These are phyloP conservation scores for Globisporangium paroecandrum DNA, from an alignment of 352 stramenopile species.

Conservation along the genomic window DNA sequence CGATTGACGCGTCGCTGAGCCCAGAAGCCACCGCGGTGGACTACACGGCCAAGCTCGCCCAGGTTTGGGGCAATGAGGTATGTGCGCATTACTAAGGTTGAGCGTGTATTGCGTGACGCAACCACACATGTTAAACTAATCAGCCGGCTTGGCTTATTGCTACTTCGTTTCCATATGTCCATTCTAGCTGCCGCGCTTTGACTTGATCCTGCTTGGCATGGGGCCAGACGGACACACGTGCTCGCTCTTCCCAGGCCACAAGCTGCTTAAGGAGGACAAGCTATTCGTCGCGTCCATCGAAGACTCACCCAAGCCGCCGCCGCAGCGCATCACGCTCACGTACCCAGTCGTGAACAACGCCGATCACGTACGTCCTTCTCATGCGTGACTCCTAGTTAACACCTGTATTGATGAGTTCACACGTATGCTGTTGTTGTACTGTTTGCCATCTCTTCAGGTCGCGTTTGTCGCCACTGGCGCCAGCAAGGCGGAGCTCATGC, in stretches of 20 bases:
- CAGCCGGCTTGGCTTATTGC: neutral
- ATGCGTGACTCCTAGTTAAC: neutral
- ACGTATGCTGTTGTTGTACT: neutral
- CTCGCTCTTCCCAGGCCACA: slow-evolving; percentile 96
- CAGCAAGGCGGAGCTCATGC: slow-evolving; percentile 87
- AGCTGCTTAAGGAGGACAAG: slow-evolving; percentile 83
- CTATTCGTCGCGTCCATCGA: slow-evolving; percentile 92
- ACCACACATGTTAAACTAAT: neutral
- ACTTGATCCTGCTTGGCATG: slow-evolving; percentile 96
- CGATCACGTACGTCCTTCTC: slow-evolving; percentile 43
- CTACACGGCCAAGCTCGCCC: slow-evolving; percentile 69
- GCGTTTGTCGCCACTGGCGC: slow-evolving; percentile 89
- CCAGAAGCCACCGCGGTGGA: slow-evolving; percentile 61
- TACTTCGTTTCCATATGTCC: neutral
- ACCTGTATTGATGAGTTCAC: neutral
- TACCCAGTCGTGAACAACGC: slow-evolving; percentile 94
- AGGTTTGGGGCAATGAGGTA: slow-evolving; percentile 64
- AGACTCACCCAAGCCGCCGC: slow-evolving; percentile 97
- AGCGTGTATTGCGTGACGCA: neutral
- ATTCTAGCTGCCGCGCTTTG: slow-evolving; percentile 83
- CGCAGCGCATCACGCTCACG: slow-evolving; percentile 96
- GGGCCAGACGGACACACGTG: slow-evolving; percentile 98
- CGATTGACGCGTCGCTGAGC: slow-evolving; percentile 82
- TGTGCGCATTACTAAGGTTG: neutral
- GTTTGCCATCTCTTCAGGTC: slow-evolving; percentile 38